Base-by-base conservation (phyloP, 495 filamentous ascomycete species). In the Aspergillus hancockii region DNA sequence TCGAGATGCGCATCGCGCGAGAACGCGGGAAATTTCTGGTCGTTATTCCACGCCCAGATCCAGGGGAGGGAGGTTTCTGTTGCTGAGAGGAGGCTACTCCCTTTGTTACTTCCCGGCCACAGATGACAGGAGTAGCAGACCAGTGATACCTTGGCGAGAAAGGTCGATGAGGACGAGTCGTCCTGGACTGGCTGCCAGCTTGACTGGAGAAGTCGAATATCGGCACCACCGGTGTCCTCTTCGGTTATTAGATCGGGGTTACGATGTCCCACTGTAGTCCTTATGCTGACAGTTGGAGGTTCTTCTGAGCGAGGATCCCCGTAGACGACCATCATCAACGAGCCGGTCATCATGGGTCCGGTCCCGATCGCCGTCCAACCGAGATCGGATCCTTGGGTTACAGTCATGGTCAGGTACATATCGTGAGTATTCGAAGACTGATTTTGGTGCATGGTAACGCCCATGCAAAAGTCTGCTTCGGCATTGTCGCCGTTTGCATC, bases 11-110 rank as follows among this genome's bases (percentile, higher is more conserved):
- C 52, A 21, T 54, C 51, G 14, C 31, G 16, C 22, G 58, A 32
- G 9, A 49, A 49, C 21, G 8, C 14, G 10, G 47, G 30, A 21
- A 60, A 50, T 21, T 60, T 8, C 31, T 55, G 52, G 1, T 43
- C 30, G 10, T 60, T 31, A 18, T 60, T 60, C 58, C 58, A 60
- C 46, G 52, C 58, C 58, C 58, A 60, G 8, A 60, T 54, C 52
- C 58, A 60, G 0, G 58, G 58, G 4, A 55, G 58, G n/a, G 58
- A 52, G 0, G 34, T 55, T 16, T 45, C 45, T 8, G 25, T 45
- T 8, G 52, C 32, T 3, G 45, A 51, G 47, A 60, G 51, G n/a
- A 40, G 52, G 18, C 21, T 10, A 3, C 38, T n/a, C 2, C 38
- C 38, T 41, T 52, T 19, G 1, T 23, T 23, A 6, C 16, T 25